These are phyloP conservation scores for Neoboletus subvelutipes DNA, from an alignment of 768 basidiomycete genomes.

Conservation along the genomic window DNA sequence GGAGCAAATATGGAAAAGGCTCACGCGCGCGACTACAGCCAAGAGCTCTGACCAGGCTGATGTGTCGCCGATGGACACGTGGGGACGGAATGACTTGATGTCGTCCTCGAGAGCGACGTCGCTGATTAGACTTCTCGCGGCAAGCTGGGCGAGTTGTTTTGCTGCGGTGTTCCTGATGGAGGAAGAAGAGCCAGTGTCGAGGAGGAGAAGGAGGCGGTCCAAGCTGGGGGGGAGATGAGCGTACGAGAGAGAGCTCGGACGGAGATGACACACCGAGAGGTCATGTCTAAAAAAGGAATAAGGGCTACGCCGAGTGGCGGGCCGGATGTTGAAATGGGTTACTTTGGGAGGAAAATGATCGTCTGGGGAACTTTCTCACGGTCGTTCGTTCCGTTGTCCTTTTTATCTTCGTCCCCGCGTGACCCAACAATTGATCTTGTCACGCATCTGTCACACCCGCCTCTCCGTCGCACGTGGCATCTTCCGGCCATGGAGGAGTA, in stretches of 20 bases:
- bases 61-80: constrained; percentile 58
- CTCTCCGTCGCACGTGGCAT: neutral
- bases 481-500: neutral
- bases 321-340: constrained; percentile 37
- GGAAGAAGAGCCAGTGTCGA: constrained; percentile 91
- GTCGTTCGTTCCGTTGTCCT: constrained; percentile 47
- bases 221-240: constrained; percentile 50
- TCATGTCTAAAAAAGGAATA: constrained; percentile 62
- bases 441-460: constrained; percentile 33
- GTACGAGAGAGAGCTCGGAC: neutral
- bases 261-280: constrained; percentile 56
- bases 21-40: constrained; percentile 84
- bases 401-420: constrained; percentile 58
- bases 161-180: constrained; percentile 94
- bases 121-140: constrained; percentile 78
- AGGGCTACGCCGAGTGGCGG: constrained; percentile 51
- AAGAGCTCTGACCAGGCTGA: constrained; percentile 89
- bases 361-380: constrained; percentile 55
- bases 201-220: constrained; percentile 93
- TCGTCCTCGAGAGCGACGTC: constrained; percentile 83
- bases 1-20: constrained; percentile 13
- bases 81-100: constrained; percentile 58
- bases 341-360: constrained; percentile 45
- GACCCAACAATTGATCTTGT: constrained; percentile 40
- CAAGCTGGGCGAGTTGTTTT: constrained; percentile 91